Conservation (phyloP, 768 basidiomycete species). For the Tremella yokohamensis region DNA sequence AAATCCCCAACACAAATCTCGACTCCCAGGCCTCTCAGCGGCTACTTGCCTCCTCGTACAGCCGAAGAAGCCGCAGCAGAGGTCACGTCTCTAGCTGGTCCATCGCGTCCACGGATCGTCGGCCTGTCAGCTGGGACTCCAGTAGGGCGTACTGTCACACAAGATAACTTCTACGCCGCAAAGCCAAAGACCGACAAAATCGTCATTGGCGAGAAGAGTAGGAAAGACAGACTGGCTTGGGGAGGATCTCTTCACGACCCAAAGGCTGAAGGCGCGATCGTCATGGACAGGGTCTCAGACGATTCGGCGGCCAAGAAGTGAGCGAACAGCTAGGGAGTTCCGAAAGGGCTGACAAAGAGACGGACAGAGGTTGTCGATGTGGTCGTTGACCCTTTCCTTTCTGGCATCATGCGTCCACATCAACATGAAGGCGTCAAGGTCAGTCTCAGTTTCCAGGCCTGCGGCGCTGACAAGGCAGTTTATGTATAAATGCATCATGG, state of each 20-base stretch:
- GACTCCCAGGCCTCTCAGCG: constrained; percentile 17
- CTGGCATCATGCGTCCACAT: constrained; percentile 73
- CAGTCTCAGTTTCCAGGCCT: neutral
- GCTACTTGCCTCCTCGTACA: constrained; percentile 17
- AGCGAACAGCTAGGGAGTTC: constrained; percentile 8
- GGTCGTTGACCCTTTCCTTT: constrained; percentile 83
- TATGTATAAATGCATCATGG: constrained; percentile 95
- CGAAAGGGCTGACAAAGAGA: constrained; percentile 9
- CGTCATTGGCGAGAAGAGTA: constrained; percentile 30
- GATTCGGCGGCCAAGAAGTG: constrained; percentile 62
- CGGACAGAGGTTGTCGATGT: constrained; percentile 59
- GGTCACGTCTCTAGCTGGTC: neutral
- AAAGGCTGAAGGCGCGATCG: constrained; percentile 67
- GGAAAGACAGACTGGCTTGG: constrained; percentile 26
- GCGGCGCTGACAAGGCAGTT: constrained; percentile 59
- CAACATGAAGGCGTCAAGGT: constrained; percentile 71
- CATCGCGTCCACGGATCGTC: constrained; percentile 5
- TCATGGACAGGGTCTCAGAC: constrained; percentile 74
- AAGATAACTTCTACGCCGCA: constrained; percentile 35
- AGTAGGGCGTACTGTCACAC: constrained; percentile 23
- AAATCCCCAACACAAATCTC: constrained; percentile 34
- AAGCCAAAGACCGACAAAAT: constrained; percentile 23
- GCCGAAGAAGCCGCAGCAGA: neutral
- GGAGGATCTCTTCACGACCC: constrained; percentile 62
- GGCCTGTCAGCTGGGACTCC: neutral